Percentiles rank a stretch among this genome's conserved stretches.
Evolutionary conservation across 495 filamentous ascomycete species (phyloP).

Genomic region (Penicillium odoratum): DNA sequence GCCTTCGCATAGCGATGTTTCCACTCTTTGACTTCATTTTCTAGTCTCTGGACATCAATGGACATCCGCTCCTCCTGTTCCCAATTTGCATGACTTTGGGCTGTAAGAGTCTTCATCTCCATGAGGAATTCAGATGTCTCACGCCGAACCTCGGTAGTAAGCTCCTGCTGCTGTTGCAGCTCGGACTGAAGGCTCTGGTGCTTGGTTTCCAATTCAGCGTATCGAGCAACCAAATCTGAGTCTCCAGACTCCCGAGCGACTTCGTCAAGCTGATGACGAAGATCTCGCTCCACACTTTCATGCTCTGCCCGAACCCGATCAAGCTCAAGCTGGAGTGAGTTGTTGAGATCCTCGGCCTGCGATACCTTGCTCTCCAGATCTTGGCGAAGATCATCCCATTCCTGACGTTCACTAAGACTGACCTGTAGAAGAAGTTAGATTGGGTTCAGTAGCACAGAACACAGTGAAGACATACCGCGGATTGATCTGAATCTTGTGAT

Average conservation of each 20-base stretch:
- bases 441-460: too few species aligned
- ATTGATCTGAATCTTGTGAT: constrained; percentile 31
- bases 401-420: constrained; percentile 52
- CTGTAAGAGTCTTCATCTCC: constrained; percentile 86
- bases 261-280: constrained; percentile 65
- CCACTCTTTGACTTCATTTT: constrained; percentile 84
- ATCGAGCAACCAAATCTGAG: constrained; percentile 51
- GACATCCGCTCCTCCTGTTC: constrained; percentile 79
- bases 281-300: constrained; percentile 58
- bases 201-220: constrained; percentile 66
- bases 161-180: constrained; percentile 69
- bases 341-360: constrained; percentile 75
- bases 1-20: constrained; percentile 81
- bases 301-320: constrained; percentile 70
- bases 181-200: constrained; percentile 71
- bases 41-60: constrained; percentile 68
- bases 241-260: constrained; percentile 40
- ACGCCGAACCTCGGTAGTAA: constrained; percentile 85
- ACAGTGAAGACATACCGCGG: constrained; percentile 3
- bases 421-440: constrained; percentile 1
- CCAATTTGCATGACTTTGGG: constrained; percentile 72
- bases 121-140: constrained; percentile 81
- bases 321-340: constrained; percentile 73
- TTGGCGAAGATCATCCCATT: constrained; percentile 73
- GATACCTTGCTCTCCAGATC: constrained; percentile 76